Base-by-base conservation (phyloP, 176 grass and related monocot species). In the Musa beccarii region DNA sequence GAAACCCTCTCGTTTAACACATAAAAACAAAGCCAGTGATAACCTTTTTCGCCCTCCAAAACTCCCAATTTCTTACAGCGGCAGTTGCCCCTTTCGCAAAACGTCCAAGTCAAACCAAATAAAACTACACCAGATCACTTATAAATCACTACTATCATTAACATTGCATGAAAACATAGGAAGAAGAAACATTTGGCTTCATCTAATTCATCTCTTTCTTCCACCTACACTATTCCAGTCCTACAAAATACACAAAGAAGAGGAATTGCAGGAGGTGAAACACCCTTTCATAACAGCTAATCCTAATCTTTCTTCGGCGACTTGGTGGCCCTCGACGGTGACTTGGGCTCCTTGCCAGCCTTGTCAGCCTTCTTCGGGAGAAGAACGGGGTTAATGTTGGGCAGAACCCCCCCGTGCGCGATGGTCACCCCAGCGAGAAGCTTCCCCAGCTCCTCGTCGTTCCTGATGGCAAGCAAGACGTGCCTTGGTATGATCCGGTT, bases 371-470 rank as follows among this genome's bases (percentile, higher is more conserved):
- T 63, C 61, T 24, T 63, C 20, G 61, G 61, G 10, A 63, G 61
- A 10, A 24, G 61, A 23, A 63, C 61, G 9, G 61, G 61, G 61
- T 63, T 63, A 23, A 63, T 63, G 61, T 24, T 63, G 8, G 61
- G 61, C 19, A 63, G 20, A 22, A 63, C 61, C 1, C 61, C 61
- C 1, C 20, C 61, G 61, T 63, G 61, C 3, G 61, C 61, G 10
- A 63, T 63, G 20, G 61, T 63, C n/a, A 63, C 61, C 61, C 61
- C 61, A 3, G 61, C 61, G 61, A 63, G 61, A n/a, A 63, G 61
- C n/a, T 63, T 63, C 61, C 61, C 61, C 4, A 63, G 61, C n/a
- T 63, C 61, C 21, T 63, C 61, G 10, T 63, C 61, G 10, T 63
- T 63, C 61, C 61, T n/a, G 61, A 63, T 63, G 61, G 61, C 61